Percentiles rank a stretch among this genome's conserved stretches.
These are phyloP conservation scores for Zopfia rhizophila DNA, from an alignment of 2,329 filamentous ascomycete species.

Conservation along the genomic window DNA sequence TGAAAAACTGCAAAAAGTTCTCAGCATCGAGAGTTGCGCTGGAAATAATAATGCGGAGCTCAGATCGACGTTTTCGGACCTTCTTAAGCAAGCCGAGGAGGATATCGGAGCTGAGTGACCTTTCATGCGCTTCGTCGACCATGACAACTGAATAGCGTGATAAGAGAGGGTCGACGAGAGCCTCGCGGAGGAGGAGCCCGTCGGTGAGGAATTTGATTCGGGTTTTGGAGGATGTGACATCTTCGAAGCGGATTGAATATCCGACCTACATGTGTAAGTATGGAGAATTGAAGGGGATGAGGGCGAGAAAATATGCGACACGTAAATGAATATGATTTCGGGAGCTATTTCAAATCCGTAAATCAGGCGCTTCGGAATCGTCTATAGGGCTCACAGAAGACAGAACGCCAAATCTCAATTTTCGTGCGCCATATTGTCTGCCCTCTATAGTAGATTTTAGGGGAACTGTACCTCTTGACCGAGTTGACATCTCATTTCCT, in stretches of 20 bases:
- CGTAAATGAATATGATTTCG: too few relatives aligned
- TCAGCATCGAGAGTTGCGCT: conserved; percentile 94
- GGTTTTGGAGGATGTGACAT: conserved; percentile 85
- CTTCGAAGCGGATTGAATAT: conserved; percentile 92
- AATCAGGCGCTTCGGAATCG: neutral
- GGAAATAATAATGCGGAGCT: conserved; percentile 88
- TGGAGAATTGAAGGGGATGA: neutral
- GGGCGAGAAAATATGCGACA: too few relatives aligned
- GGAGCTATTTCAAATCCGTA: too few relatives aligned
- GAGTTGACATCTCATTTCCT: conserved; percentile 85
- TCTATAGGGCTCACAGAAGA: too few relatives aligned
- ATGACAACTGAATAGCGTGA: conserved; percentile 95
- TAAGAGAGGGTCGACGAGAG: conserved; percentile 88
- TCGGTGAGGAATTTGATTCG: conserved; percentile 96
- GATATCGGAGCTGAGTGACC: conserved; percentile 91
- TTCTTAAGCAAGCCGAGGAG: conserved; percentile 92
- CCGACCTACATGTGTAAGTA: conserved; percentile 66
- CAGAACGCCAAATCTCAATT: too few relatives aligned
- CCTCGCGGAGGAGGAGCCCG: conserved; percentile 89
- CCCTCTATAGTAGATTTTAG: too few relatives aligned
- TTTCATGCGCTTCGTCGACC: conserved; percentile 96
- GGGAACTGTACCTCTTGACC: conserved; percentile 78
- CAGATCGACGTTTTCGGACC: conserved; percentile 80
- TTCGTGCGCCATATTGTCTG: too few relatives aligned
- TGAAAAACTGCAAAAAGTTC: conserved; percentile 83